Conservation (phyloP, 768 basidiomycete species). For the Gautieria morchelliformis region DNA sequence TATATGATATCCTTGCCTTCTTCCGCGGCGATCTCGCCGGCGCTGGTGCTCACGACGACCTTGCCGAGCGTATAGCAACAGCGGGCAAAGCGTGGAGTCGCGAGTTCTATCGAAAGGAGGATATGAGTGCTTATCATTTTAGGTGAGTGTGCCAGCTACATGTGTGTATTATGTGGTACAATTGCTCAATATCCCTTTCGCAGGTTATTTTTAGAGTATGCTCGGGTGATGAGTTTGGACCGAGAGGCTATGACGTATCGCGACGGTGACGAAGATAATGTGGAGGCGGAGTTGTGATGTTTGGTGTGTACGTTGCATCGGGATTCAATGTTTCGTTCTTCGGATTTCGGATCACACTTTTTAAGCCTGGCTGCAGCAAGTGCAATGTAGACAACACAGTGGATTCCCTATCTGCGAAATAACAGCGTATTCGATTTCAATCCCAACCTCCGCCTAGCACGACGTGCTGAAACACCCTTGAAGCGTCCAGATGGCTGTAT, state of each 20-base stretch:
- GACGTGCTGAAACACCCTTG: too few relatives aligned
- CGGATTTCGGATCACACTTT: too few relatives aligned
- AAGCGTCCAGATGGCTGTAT: too few relatives aligned
- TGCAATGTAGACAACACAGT: too few relatives aligned
- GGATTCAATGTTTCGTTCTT: too few relatives aligned
- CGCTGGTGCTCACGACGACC: constrained; percentile 44
- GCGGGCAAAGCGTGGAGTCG: constrained; percentile 50
- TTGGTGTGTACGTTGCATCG: too few relatives aligned
- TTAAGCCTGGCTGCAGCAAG: too few relatives aligned
- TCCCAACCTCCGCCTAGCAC: too few relatives aligned
- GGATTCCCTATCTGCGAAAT: too few relatives aligned
- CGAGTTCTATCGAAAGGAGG: constrained; percentile 50
- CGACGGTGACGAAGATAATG: not conserved
- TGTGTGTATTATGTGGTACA: not conserved
- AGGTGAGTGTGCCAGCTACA: constrained; percentile 28
- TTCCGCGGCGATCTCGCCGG: constrained; percentile 56
- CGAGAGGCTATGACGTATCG: constrained; percentile 28
- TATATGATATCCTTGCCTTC: constrained; percentile 65
- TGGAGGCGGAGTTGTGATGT: not conserved
- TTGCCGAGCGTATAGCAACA: constrained; percentile 46
- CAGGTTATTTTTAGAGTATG: constrained; percentile 47
- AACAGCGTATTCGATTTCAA: too few relatives aligned
- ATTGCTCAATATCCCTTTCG: not conserved
- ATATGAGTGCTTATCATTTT: constrained; percentile 49
- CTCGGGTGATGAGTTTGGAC: constrained; percentile 39